Percentiles rank a stretch among this genome's conserved stretches.
These are phyloP conservation scores for Cercospora berteroae DNA, from an alignment of 2,329 filamentous ascomycete genomes.

Conservation along the genomic window DNA sequence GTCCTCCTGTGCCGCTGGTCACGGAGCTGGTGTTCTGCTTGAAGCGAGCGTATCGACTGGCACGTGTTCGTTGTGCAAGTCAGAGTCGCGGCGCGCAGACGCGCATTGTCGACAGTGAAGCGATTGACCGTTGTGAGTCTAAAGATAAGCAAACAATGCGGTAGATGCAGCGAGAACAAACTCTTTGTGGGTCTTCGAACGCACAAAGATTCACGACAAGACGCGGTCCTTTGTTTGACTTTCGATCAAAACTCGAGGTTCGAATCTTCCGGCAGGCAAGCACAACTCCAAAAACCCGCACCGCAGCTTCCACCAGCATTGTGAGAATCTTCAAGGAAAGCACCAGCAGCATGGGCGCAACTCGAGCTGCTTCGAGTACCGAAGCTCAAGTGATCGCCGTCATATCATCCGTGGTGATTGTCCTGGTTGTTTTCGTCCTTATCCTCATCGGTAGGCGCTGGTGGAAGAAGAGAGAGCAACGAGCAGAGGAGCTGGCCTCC, in stretches of 20 bases:
- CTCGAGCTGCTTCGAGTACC: background rate
- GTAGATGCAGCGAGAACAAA: background rate
- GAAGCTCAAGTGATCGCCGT: background rate
- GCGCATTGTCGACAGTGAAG: background rate
- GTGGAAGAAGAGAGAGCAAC: background rate
- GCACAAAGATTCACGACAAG: background rate
- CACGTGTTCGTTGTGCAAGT: background rate
- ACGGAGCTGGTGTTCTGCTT: background rate
- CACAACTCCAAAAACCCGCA: no score
- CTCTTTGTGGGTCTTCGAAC: background rate
- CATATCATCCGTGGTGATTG: background rate
- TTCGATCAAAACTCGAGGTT: background rate
- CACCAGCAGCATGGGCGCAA: background rate
- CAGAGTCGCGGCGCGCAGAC: background rate
- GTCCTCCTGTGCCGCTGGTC: background rate
- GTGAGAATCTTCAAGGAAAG: background rate
- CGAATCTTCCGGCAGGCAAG: background rate
- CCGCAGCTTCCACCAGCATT: background rate
- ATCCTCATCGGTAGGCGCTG: background rate
- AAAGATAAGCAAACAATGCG: background rate
- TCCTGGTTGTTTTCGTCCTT: background rate
- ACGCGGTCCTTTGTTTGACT: background rate
- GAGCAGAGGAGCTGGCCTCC: background rate
- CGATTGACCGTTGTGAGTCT: background rate
- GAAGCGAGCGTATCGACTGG: background rate